A percentile compares a stretch with the other conserved stretches of the same genome.
phyloP scores from a whole-genome alignment of 768 basidiomycete genomes.

The Leccinum subtestaceum region DNA sequence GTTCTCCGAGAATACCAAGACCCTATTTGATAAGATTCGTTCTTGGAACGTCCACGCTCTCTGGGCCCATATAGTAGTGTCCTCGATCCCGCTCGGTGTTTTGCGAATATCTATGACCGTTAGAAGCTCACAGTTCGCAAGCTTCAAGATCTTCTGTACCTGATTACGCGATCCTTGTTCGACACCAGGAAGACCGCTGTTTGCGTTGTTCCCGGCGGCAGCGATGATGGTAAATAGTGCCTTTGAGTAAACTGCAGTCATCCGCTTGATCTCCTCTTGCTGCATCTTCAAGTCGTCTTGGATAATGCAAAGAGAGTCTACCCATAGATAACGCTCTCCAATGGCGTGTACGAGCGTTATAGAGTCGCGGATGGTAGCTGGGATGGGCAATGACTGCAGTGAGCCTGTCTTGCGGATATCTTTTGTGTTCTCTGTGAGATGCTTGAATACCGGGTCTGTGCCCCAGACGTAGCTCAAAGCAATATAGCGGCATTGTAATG shows the following conservation, averaged over 20 bases:
- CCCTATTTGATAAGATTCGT: constrained; percentile 12
- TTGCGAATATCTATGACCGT: constrained; percentile 8
- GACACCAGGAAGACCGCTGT: constrained; percentile 14
- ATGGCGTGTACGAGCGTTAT: constrained; percentile 19
- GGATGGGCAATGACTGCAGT: constrained; percentile 9
- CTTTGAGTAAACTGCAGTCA: constrained; percentile 20
- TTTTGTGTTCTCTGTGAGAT: constrained; percentile 6
- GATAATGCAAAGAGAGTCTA: constrained; percentile 25
- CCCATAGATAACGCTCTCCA: constrained; percentile 26
- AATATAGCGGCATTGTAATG: constrained; percentile 21
- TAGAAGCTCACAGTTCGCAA: constrained; percentile 10
- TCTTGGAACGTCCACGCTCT: constrained; percentile 24
- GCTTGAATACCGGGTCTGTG: constrained; percentile 4
- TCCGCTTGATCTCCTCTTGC: constrained; percentile 17
- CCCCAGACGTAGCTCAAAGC: constrained; percentile 27
- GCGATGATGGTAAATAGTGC: constrained; percentile 22
- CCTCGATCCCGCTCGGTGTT: neutral
- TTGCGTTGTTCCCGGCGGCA: constrained; percentile 9
- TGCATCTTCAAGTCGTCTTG: constrained; percentile 19
- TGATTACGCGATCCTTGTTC: constrained; percentile 1
- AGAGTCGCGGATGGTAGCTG: constrained; percentile 25
- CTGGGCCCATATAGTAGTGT: constrained; percentile 8
- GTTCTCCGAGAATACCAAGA: constrained; percentile 18
- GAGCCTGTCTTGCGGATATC: constrained; percentile 3
- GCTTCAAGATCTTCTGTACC: constrained; percentile 9